Percentiles rank a stretch among this genome's conserved stretches.
These are phyloP conservation scores for Xylaria telfairii DNA, from an alignment of 495 filamentous ascomycete species.

Conservation along the genomic window DNA sequence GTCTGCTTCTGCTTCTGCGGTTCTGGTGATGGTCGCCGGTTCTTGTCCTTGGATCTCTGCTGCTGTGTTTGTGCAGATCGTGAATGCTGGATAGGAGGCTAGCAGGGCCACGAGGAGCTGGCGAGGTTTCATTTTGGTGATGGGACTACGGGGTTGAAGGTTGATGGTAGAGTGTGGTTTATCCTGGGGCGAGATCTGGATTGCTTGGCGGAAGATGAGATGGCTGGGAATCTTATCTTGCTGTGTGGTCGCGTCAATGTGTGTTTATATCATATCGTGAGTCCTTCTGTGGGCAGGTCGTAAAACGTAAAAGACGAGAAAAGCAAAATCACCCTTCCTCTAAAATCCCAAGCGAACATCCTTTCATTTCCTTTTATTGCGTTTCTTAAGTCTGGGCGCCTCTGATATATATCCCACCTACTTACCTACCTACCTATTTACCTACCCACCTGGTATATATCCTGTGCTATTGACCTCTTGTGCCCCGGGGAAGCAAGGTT, in stretches of 20 bases:
- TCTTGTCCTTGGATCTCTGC: not conserved
- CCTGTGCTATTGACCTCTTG: not conserved
- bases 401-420: not conserved
- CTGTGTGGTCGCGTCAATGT: not conserved
- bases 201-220: not conserved
- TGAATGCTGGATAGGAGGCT: not conserved
- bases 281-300: no score
- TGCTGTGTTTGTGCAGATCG: not conserved
- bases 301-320: no score
- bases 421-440: no score
- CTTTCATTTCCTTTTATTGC: not conserved
- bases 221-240: not conserved
- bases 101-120: constrained; percentile 7
- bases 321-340: not conserved
- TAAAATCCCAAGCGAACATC: not conserved
- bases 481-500: not conserved
- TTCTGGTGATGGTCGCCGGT: not conserved
- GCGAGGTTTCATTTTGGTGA: not conserved
- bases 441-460: no score
- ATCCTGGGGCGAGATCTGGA: not conserved
- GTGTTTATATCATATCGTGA: not conserved
- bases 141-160: not conserved
- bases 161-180: not conserved
- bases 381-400: no score
- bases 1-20: not conserved